Base-by-base conservation (phyloP, 345 rosid species). In the Murraya paniculata region DNA sequence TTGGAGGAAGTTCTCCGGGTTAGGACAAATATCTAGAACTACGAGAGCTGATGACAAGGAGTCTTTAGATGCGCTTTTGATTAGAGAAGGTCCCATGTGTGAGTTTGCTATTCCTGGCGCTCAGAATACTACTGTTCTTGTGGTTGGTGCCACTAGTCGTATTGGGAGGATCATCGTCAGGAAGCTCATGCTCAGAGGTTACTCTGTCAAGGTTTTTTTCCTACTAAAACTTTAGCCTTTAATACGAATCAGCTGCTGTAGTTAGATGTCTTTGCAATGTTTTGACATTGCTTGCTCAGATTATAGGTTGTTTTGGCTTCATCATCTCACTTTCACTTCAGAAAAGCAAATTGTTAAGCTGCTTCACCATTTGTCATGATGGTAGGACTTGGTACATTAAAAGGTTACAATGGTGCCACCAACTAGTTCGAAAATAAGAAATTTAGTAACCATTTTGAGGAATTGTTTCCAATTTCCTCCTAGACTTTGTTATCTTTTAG, bases 181-280 rank as follows among this genome's bases (percentile, higher is more conserved):
- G 71, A 93, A 95, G 88, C 99, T 95, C 80, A 90, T 94, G 97
- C 96, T 95, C 81, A 85, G 98, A 75, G 99, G 99, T 68, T 95
- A 93, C 85, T 80, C 88, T 48, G 98, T 95, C 81, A 95, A 92
- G 98, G 97, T 82, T 2, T 11, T n/a, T 67, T 38, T 16, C 21
- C 19, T 1, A 6, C 28, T 61, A 30, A 27, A 27, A 6, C 19
- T 7, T 28, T 19, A 62, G 66, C 48, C 48, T 41, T 41, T 41
- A 41, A 45, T 45, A 64, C 36, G 68, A 7, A 33, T 64, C 19
- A 7, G 36, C 68, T 64, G 5, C 9, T 2, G 25, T 64, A 33
- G 41, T 19, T 64, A 8, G 4, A 13, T 38, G 53, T 19, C 2
- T 48, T 14, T 39, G 25, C 70, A 66, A 35, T 22, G 50, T 39